Evolutionary conservation across 2,329 filamentous ascomycete species (phyloP).

Genomic region (Rhexocercosporidium sp.): DNA sequence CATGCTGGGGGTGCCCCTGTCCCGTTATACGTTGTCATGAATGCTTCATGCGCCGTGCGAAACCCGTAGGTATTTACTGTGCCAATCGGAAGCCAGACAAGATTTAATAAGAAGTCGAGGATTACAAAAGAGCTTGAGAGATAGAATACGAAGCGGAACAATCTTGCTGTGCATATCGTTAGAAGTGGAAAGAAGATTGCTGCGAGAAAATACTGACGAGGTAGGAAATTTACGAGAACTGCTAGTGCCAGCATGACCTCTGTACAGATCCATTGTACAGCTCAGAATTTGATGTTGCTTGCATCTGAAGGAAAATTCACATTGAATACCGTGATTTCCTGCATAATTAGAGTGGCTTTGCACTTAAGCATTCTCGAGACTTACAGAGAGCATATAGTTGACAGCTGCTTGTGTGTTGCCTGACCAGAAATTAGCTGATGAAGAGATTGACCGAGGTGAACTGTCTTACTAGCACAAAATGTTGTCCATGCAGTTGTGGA

Average conservation of each 20-base stretch:
- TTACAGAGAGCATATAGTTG: conserved; percentile 58
- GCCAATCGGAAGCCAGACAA: conserved; percentile 65
- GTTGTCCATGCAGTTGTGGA: conserved; percentile 67
- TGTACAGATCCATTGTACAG: conserved; percentile 65
- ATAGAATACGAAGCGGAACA: conserved; percentile 50
- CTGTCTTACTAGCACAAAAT: conserved; percentile 53
- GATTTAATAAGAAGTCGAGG: conserved; percentile 62
- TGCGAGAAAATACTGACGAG: conserved; percentile 48
- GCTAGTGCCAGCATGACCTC: conserved; percentile 57
- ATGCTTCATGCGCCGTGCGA: conserved; percentile 61
- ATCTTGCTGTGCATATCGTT: conserved; percentile 34
- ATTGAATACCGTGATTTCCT: conserved; percentile 63
- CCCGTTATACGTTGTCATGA: conserved; percentile 64
- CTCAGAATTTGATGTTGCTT: conserved; percentile 60
- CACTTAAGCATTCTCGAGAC: conserved; percentile 19
- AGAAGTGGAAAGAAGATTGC: not conserved
- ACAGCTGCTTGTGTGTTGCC: conserved; percentile 56
- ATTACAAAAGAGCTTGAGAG: conserved; percentile 54
- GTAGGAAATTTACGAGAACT: conserved; percentile 54
- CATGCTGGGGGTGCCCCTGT: conserved; percentile 60
- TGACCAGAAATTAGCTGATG: conserved; percentile 23
- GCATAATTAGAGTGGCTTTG: not conserved
- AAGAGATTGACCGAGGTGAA: not conserved
- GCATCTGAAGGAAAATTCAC: conserved; percentile 59
- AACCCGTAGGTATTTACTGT: conserved; percentile 61